Base-by-base conservation (phyloP, 805 yeast species). In the Metschnikowia henanensis region DNA sequence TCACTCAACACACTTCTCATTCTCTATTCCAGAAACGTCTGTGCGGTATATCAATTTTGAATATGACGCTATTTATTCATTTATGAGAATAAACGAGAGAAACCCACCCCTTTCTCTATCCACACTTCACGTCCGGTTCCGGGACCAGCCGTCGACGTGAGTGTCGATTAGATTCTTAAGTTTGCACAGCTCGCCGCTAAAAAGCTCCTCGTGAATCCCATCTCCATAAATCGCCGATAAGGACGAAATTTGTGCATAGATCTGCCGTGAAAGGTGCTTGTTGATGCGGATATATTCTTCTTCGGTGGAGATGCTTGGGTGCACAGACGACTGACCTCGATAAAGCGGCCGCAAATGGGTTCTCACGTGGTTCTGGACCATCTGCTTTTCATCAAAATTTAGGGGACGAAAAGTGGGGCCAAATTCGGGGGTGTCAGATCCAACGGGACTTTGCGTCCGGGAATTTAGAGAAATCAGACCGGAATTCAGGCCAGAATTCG, bases 361-460 rank as follows among this genome's bases (percentile, higher is more conserved):
- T 31, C 88, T 64, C 9, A 87, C 81, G 37, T 75, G 57, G 16
- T 65, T 68, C 57, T 86, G 94, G 13, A 87, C 74, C 26, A 66
- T 61, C 17, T 65, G 57, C 54, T 87, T 86, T 48, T 80, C 80
- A 13, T 70, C 73, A 6, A 64, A 51, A 1, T 65, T 50, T 17
- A 70, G 55, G 6, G 37, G 16, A 4, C 39, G 39, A 6, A 38
- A 44, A n/a, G 35, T 13, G n/a, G n/a, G n/a, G n/a, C n/a, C n/a
- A n/a, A n/a, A n/a, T n/a, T n/a, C n/a, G n/a, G n/a, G n/a, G n/a
- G n/a, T n/a, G n/a, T n/a, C n/a, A n/a, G n/a, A n/a, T n/a, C n/a
- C n/a, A n/a, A n/a, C n/a, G n/a, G n/a, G n/a, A n/a, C n/a, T n/a
- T n/a, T n/a, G n/a, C n/a, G n/a, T n/a, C n/a, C n/a, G n/a, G n/a